Base-by-base conservation (phyloP, 2,329 filamentous ascomycete genomes). In the Colletotrichum truncatum region DNA sequence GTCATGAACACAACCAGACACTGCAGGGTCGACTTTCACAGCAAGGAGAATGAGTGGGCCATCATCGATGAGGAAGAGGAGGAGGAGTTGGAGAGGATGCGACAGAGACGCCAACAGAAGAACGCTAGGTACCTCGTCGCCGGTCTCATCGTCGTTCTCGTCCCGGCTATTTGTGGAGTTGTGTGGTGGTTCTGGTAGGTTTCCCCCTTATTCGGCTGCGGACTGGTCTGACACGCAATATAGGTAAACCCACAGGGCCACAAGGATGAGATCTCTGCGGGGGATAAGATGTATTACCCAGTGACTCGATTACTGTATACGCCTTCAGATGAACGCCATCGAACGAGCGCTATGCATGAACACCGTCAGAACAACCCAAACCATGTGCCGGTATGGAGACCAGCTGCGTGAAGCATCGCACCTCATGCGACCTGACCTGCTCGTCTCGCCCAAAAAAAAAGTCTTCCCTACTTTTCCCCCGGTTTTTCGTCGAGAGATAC, bases 61-160 rank as follows among this genome's bases (percentile, higher is more conserved):
- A 66, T 66, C 28, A 66, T 66, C 25, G 63, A 66, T 18, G 63
- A 66, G 10, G 61, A 64, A n/a, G 63, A 66, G 36, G 63, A 66
- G 18, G 63, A 66, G 36, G 63, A 66, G 43, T 32, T 34, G 30
- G 57, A 41, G 23, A 53, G 63, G 48, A 12, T 28, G n/a, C 43
- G 30, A 14, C 46, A 25, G 43, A 25, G 43, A 39, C 61, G 56
- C 36, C 61, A 21, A 16, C n/a, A 23, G 10, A 23, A 32, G 34
- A 43, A 32, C 30, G 23, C 45, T n/a, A 28, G 43, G 21, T 56
- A 34, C 43, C 30, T 62, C 41, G 30, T 53, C 34, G 57, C 36
- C 58, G 63, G 56, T 36, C 41, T 62, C 57, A 41, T 62, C 14
- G 49, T 63, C 36, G 43, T 56, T 18, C 63, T 66, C 18, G 63